phyloP scores from a whole-genome alignment of 2,329 filamentous ascomycete genomes.

The Curvularia sp. region DNA sequence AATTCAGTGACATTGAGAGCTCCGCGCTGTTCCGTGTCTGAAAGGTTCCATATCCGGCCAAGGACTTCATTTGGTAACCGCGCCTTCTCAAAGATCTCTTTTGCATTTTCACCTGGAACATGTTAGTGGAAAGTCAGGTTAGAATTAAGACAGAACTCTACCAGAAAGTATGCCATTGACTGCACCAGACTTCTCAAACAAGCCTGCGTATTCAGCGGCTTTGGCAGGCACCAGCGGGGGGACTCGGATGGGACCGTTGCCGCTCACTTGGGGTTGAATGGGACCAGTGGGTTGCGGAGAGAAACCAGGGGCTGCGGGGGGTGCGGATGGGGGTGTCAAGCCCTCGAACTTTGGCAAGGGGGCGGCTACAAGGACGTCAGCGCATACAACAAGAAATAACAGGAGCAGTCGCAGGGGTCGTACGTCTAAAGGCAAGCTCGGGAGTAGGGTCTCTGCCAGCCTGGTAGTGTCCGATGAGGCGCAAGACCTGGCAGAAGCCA shows the following conservation, averaged over 20 bases:
- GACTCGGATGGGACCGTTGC: constrained; percentile 75
- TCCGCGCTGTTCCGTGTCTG: constrained; percentile 91
- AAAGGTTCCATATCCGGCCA: constrained; percentile 94
- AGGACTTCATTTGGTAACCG: constrained; percentile 87
- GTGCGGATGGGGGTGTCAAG: constrained; percentile 60
- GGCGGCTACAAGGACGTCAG: constrained; percentile 60
- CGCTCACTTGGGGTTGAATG: constrained; percentile 50
- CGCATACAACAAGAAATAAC: constrained; percentile 9
- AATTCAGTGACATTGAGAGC: constrained; percentile 88
- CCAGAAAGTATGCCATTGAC: constrained; percentile 77
- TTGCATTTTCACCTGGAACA: constrained; percentile 76
- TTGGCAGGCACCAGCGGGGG: constrained; percentile 89
- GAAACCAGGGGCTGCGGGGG: constrained; percentile 59
- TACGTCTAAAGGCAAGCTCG: constrained; percentile 81
- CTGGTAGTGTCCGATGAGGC: constrained; percentile 95
- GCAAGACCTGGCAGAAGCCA: constrained; percentile 90
- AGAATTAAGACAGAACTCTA: constrained; percentile 29
- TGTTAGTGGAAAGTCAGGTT: constrained; percentile 2
- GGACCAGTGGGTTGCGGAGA: constrained; percentile 46
- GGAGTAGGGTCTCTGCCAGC: constrained; percentile 80
- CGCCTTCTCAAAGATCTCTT: constrained; percentile 93
- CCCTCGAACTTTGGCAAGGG: constrained; percentile 94
- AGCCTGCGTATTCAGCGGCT: constrained; percentile 82
- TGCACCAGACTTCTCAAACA: constrained; percentile 89
- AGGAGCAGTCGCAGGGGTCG: constrained; percentile 13